Base-by-base conservation (phyloP, 441 rosid species). In the Pelargonium fulgidum region DNA sequence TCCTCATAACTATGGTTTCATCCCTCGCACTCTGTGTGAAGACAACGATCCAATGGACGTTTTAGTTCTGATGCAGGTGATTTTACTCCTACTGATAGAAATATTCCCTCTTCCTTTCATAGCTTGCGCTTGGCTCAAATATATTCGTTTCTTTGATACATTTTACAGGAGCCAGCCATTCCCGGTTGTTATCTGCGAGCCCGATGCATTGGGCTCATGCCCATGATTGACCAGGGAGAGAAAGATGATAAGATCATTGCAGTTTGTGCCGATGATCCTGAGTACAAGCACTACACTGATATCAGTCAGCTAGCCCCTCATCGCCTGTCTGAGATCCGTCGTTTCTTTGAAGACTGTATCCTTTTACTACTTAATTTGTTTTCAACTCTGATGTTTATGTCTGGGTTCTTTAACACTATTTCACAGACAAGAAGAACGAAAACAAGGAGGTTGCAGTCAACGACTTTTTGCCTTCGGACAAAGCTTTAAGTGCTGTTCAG, bases 301-400 rank as follows among this genome's bases (percentile, higher is more conserved):
- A 86, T 94, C 85, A 87, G 90, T 71, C 86, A 94, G 81, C 91
- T 94, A 81, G 89, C 98, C 72, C 99, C 98, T 12, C 99, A 94
- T 73, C 97, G 98, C 68, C 87, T 94, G 68, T 88, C 96, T 73
- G 98, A 94, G 85, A 94, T 94, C 75, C 94, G 95, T 13, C 97
- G 94, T 74, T 94, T 94, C 84, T 94, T 94, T 20, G 98, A 94
- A 79, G 98, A 94, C 85, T 94, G 99, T 92, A 94, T 90, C 96
- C 90, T 68, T 56, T 62, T 12, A 5, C 7, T 68, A 17, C 84
- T 82, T 84, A 45, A 75, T 76, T 75, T 44, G 42, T 41, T 22
- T 50, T 6, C 58, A 50, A 50, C 17, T 50, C 58, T 13, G 7
- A 54, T 9, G 20, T 14, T 14, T 17, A 5, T 54, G 20, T 17